These are phyloP conservation scores for Candida ovalis DNA, from an alignment of 805 yeast genomes.

Conservation along the genomic window DNA sequence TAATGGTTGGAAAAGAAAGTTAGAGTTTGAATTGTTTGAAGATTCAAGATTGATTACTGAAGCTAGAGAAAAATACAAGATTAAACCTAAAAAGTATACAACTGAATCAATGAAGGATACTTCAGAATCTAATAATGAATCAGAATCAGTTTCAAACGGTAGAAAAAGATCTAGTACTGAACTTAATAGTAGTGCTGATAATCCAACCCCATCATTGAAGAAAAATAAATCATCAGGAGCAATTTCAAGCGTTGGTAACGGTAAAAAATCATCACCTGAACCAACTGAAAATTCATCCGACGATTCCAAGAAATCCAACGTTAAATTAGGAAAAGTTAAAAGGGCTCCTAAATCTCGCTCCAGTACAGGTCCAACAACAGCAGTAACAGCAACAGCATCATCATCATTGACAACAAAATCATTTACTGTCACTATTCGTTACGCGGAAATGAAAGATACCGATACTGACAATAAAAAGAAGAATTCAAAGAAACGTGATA, in stretches of 20 bases:
- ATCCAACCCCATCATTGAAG: constrained; percentile 1
- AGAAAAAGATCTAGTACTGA: not conserved
- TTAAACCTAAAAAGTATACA: constrained; percentile 18
- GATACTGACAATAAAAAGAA: constrained; percentile 1
- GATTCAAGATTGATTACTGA: constrained; percentile 56
- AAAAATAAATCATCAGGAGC: not conserved
- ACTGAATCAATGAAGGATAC: not conserved
- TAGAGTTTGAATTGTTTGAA: constrained; percentile 63
- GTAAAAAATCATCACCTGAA: not conserved
- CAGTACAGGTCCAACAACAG: not conserved
- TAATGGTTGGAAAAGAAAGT: constrained; percentile 52
- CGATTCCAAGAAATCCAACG: not conserved
- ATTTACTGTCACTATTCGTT: constrained; percentile 17
- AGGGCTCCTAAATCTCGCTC: not conserved
- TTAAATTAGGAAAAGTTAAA: constrained; percentile 3
- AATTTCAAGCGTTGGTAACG: not conserved
- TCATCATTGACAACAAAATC: no score
- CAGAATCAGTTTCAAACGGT: not conserved
- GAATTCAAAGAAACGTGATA: not conserved
- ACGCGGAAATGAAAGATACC: constrained; percentile 12
- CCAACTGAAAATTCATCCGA: not conserved
- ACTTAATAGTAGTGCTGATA: not conserved
- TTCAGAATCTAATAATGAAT: not conserved
- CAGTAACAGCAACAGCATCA: no score
- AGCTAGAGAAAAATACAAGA: constrained; percentile 39